Evolutionary conservation across 495 filamentous ascomycete species (phyloP).

Genomic region (Tuber calosporum): DNA sequence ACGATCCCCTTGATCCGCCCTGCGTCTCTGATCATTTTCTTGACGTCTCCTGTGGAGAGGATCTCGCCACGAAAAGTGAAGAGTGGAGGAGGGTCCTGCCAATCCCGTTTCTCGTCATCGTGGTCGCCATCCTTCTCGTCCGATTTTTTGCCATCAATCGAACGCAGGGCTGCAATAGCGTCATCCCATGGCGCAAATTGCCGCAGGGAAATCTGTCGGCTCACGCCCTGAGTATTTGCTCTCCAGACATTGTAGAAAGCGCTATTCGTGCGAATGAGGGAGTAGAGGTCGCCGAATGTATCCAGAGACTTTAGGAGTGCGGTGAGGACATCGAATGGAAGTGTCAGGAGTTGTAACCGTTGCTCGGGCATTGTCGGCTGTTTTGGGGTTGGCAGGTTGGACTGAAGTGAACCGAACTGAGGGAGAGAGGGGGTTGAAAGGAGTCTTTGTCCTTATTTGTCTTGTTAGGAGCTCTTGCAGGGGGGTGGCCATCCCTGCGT

Average conservation of each 20-base stretch:
- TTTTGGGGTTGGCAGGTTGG: neutral
- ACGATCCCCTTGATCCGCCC: neutral
- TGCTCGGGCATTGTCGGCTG: neutral
- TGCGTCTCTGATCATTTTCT: neutral
- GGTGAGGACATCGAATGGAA: neutral
- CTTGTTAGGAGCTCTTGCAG: neutral
- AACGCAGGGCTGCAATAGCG: neutral
- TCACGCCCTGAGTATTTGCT: neutral
- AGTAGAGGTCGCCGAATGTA: neutral
- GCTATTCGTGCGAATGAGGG: neutral
- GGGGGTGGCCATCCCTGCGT: neutral
- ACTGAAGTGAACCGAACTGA: neutral
- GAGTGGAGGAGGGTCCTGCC: neutral
- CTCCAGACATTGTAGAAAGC: neutral
- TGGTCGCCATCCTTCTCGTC: neutral
- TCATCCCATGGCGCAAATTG: neutral
- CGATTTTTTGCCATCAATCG: neutral
- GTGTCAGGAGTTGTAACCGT: neutral
- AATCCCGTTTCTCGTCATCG: neutral
- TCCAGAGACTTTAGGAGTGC: neutral
- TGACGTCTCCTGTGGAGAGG: neutral
- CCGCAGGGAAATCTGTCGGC: neutral
- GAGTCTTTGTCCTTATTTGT: neutral
- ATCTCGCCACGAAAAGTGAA: neutral
- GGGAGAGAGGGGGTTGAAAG: neutral